Evolutionary conservation across 176 grass and related monocot genomes (phyloP), one percentile per base, ranked within the genome.

Genomic region (Paspalum vaginatum): DNA sequence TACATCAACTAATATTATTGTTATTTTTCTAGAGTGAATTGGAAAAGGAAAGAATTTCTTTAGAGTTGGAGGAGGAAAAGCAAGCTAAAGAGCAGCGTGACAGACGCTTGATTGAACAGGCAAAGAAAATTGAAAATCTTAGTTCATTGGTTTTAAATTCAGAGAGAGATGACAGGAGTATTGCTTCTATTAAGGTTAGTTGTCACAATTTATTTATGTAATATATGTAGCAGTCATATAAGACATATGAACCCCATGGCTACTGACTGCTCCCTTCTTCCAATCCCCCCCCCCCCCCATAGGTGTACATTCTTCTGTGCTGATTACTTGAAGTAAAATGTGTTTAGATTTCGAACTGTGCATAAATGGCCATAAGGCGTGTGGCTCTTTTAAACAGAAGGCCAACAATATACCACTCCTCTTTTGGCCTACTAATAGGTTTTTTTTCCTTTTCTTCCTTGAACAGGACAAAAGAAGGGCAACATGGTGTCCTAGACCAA

Each of bases 31-130:
- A 98, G 95, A 98, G 92, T 83, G 95, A 98, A 89, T 68, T 94
- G 21, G 95, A 98, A 80, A 98, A 98, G 64, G 95, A 98, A 79
- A 94, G 92, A 80, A 98, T 98, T 68, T 68, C 85, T 57, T 88
- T 98, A 71, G 95, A 94, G 81, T 74, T 98, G 87, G 92, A 98
- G 68, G 95, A 94, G 81, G 95, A 94, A 84, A 98, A 92, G 78
- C 94, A 88, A 89, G 89, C 89, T 61, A 98, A 94, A 88, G 95
- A 91, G 72, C 87, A 94, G 39, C 85, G 89, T n/a, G 94, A 97
- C 41, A 91, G 77, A 57, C 84, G 91, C 69, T 90, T 97, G 76
- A 65, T 88, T 76, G 89, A 92, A 66, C 95, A 97, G 86, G 94
- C 89, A 57, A 90, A 89, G 68, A 97, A 97, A 85, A 97, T 97